phyloP scores from a whole-genome alignment of 2,329 filamentous ascomycete species.

The Alternaria atra region DNA sequence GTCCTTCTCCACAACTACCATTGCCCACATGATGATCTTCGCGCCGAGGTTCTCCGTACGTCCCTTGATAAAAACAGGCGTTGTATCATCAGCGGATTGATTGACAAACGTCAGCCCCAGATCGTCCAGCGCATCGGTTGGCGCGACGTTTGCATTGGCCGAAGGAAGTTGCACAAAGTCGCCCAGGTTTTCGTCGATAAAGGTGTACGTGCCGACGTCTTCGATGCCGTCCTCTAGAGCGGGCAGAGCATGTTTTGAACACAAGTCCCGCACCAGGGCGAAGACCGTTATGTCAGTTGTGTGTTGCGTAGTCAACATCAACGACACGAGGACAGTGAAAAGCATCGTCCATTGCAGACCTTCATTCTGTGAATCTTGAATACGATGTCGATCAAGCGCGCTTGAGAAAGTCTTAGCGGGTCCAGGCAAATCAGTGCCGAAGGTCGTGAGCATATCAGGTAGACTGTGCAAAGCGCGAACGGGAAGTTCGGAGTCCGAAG shows the following conservation, averaged over 20 bases:
- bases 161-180: conserved; percentile 25
- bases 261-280: conserved; percentile 19
- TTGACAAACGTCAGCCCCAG: conserved; percentile 23
- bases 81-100: not conserved
- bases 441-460: conserved; percentile 18
- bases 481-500: conserved; percentile 6
- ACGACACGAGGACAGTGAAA: conserved; percentile 26
- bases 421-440: conserved; percentile 22
- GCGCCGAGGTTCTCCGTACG: conserved; percentile 28
- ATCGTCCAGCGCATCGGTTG: conserved; percentile 25
- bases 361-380: conserved; percentile 18
- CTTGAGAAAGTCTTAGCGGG: conserved; percentile 18
- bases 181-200: conserved; percentile 32
- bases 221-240: conserved; percentile 35
- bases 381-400: conserved; percentile 20
- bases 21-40: conserved; percentile 36
- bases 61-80: conserved; percentile 17
- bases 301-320: conserved; percentile 21
- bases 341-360: conserved; percentile 35
- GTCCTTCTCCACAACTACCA: conserved; percentile 31
- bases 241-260: conserved; percentile 25
- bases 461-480: conserved; percentile 24
- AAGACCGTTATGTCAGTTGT: not conserved
- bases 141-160: not conserved
- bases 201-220: conserved; percentile 33